Conservation (phyloP, 768 basidiomycete species). For the Psilocybe tampanensis region DNA sequence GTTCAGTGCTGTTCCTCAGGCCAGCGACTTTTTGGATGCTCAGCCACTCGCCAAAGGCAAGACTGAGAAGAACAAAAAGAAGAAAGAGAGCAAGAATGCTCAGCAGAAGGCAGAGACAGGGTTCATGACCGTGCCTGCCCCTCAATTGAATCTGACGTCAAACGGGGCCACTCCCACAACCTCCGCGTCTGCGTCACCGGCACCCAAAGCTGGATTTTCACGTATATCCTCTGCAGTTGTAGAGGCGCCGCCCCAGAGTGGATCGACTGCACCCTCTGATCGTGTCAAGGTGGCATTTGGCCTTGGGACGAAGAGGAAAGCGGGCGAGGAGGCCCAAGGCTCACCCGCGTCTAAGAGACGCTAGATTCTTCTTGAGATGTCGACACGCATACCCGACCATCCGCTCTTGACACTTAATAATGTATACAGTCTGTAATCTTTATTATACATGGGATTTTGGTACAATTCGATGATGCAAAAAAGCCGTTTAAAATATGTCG, state of each 20-base stretch:
- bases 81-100: conserved; percentile 67
- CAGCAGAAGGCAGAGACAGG: conserved; percentile 53
- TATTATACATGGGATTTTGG: neutral
- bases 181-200: conserved; percentile 58
- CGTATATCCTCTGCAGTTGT: conserved; percentile 61
- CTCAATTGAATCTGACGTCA: conserved; percentile 40
- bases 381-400: neutral
- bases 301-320: conserved; percentile 80
- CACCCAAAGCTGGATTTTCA: conserved; percentile 75
- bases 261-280: conserved; percentile 64
- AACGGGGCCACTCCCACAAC: conserved; percentile 53
- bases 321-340: conserved; percentile 65
- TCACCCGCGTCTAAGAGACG: conserved; percentile 68
- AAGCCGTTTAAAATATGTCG: conserved; percentile 49
- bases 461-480: too few species aligned
- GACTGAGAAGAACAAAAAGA: conserved; percentile 80
- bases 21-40: conserved; percentile 75
- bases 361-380: conserved; percentile 15
- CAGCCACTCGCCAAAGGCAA: conserved; percentile 84
- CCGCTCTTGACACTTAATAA: neutral
- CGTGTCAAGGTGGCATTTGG: conserved; percentile 78
- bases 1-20: conserved; percentile 83
- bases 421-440: conserved; percentile 7
- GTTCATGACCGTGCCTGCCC: conserved; percentile 75
- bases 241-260: conserved; percentile 52